Evolutionary conservation across 73 alveolate genomes (phyloP).

Genomic region (Paramecium tetraurelia): DNA sequence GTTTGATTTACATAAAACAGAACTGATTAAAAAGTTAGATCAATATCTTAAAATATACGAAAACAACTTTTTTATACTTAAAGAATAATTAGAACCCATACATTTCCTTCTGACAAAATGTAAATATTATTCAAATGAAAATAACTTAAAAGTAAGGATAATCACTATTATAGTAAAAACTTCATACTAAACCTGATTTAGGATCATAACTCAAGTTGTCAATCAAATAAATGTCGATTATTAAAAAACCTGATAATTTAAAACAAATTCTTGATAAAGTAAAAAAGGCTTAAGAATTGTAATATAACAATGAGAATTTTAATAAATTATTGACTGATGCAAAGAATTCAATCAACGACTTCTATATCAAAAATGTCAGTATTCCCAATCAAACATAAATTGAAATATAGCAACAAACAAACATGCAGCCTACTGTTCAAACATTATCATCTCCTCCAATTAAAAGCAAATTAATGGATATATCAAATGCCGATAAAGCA

Average conservation of each 20-base stretch:
- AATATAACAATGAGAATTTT: background rate
- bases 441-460: background rate
- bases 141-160: background rate
- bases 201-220: conserved; percentile 9
- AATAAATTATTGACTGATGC: background rate
- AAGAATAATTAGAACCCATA: conserved; percentile 26
- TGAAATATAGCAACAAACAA: background rate
- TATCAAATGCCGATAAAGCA: background rate
- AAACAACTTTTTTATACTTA: background rate
- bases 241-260: conserved; percentile 6
- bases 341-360: background rate
- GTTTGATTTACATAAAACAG: background rate
- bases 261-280: background rate
- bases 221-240: background rate
- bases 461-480: background rate
- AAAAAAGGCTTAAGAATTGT: background rate
- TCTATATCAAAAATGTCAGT: background rate
- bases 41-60: background rate
- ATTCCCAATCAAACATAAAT: background rate
- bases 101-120: background rate
- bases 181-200: conserved; percentile 17
- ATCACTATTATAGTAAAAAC: conserved; percentile 7
- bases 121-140: conserved; percentile 21
- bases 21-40: background rate
- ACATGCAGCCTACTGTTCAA: background rate